phyloP scores from a whole-genome alignment of 768 basidiomycete genomes.

The Kwoniella dendrophila region DNA sequence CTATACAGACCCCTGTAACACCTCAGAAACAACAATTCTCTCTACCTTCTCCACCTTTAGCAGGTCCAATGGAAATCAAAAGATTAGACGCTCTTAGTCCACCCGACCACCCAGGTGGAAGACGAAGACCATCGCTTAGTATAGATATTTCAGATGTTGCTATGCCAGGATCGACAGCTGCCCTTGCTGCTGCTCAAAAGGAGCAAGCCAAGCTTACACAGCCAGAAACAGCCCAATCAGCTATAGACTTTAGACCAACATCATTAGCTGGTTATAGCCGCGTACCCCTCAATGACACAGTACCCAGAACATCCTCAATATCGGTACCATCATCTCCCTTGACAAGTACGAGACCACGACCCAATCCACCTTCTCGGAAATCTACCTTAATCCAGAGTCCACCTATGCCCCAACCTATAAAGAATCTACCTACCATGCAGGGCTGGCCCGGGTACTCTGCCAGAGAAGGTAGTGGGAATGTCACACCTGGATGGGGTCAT shows the following conservation, averaged over 20 bases:
- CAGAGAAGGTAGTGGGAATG: slow-evolving; percentile 15
- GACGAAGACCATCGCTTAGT: slow-evolving; percentile 22
- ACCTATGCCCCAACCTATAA: slow-evolving; percentile 54
- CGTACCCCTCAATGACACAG: slow-evolving; percentile 20
- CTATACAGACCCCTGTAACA: not conserved
- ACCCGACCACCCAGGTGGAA: slow-evolving; percentile 8
- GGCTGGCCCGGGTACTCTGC: slow-evolving; percentile 35
- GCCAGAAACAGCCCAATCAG: not conserved
- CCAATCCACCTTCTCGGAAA: slow-evolving; percentile 38
- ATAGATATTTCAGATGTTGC: slow-evolving; percentile 22
- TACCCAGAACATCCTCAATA: slow-evolving; percentile 4
- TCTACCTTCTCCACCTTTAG: slow-evolving; percentile 10
- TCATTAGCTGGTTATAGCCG: slow-evolving; percentile 4
- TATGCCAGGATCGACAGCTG: slow-evolving; percentile 14
- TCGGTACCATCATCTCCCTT: slow-evolving; percentile 15
- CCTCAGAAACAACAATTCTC: slow-evolving; percentile 6
- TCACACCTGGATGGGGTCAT: slow-evolving; percentile 45
- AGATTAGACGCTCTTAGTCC: not conserved
- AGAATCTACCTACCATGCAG: slow-evolving; percentile 53
- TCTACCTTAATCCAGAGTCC: slow-evolving; percentile 50
- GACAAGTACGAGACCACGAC: slow-evolving; percentile 31
- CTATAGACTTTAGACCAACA: not conserved
- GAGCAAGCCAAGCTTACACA: slow-evolving; percentile 1
- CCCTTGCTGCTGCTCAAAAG: slow-evolving; percentile 15
- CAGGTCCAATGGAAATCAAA: not conserved